phyloP scores from a whole-genome alignment of 2,329 filamentous ascomycete species.

The Colletotrichum tropicicola region DNA sequence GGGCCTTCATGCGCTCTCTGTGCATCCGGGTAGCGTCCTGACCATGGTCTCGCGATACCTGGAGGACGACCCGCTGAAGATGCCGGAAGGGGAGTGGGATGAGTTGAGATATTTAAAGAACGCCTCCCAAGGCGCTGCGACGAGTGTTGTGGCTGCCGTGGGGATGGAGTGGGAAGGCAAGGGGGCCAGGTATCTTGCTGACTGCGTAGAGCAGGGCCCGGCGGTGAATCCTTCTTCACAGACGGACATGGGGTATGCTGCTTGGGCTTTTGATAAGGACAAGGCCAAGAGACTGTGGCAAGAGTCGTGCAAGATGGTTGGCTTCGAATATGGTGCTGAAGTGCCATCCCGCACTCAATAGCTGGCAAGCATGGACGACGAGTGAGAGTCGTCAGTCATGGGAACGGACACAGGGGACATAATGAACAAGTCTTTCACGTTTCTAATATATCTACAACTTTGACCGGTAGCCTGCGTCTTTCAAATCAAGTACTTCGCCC shows the following conservation, averaged over 20 bases:
- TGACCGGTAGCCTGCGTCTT: conserved; percentile 2
- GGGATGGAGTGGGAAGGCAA: conserved; percentile 50
- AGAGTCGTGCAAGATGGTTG: conserved; percentile 2
- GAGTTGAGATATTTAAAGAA: not conserved
- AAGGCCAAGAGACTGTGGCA: conserved; percentile 2
- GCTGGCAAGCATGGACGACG: no score
- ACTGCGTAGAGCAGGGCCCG: conserved; percentile 40
- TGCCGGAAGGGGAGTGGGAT: not conserved
- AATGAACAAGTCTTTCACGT: not conserved
- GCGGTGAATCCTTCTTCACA: not conserved
- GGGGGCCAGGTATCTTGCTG: conserved; percentile 54
- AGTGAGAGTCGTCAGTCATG: no score
- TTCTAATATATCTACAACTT: not conserved
- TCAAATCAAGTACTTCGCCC: conserved; percentile 38
- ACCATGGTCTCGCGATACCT: not conserved
- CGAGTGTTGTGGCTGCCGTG: conserved; percentile 52
- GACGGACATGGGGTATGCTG: conserved; percentile 29
- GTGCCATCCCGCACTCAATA: no score
- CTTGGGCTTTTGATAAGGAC: conserved; percentile 29
- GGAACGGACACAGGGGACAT: no score
- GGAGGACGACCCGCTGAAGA: not conserved
- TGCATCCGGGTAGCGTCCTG: conserved; percentile 52
- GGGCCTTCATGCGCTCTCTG: conserved; percentile 51
- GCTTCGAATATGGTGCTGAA: conserved; percentile 46
- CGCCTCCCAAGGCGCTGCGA: conserved; percentile 56